Percentiles rank a stretch among this genome's conserved stretches.
Conservation (phyloP, 2,329 filamentous ascomycete genomes). For the Curvularia verruculosa region DNA sequence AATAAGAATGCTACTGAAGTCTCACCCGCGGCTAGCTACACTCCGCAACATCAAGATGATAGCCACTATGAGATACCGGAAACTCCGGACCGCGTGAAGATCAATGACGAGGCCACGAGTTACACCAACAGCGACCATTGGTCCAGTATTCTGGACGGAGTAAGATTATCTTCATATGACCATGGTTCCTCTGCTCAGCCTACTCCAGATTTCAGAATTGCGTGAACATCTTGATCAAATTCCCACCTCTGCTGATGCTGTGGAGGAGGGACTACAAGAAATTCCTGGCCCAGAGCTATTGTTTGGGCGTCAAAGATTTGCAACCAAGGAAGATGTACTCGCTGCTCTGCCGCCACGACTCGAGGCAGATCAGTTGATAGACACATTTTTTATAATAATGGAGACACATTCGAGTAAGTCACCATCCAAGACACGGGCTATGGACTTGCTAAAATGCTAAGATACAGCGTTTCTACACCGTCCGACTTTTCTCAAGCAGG, state of each 20-base stretch:
- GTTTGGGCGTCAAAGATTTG: conserved; percentile 36
- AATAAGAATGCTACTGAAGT: conserved; percentile 22
- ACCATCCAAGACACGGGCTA: background rate
- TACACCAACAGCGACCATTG: conserved; percentile 45
- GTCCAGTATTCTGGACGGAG: conserved; percentile 48
- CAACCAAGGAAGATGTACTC: conserved; percentile 38
- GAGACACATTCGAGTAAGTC: conserved; percentile 36
- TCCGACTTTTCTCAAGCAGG: conserved; percentile 38
- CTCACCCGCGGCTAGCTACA: conserved; percentile 4
- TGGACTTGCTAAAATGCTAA: conserved; percentile 18
- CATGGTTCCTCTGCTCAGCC: conserved; percentile 1
- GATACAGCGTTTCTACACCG: conserved; percentile 38
- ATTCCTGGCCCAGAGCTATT: conserved; percentile 37
- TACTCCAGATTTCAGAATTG: conserved; percentile 39
- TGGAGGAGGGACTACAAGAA: conserved; percentile 21
- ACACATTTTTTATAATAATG: conserved; percentile 36
- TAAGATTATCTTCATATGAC: conserved; percentile 18
- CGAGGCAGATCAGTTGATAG: conserved; percentile 36
- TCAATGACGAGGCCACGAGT: conserved; percentile 36
- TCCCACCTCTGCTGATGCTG: conserved; percentile 28
- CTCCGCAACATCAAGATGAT: conserved; percentile 7
- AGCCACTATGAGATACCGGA: conserved; percentile 24
- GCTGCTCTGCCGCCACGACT: conserved; percentile 33
- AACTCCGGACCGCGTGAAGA: conserved; percentile 41
- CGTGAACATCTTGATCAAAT: conserved; percentile 41